Base-by-base conservation (phyloP, 306 rosid genomes). In the Rosa lucieae region DNA sequence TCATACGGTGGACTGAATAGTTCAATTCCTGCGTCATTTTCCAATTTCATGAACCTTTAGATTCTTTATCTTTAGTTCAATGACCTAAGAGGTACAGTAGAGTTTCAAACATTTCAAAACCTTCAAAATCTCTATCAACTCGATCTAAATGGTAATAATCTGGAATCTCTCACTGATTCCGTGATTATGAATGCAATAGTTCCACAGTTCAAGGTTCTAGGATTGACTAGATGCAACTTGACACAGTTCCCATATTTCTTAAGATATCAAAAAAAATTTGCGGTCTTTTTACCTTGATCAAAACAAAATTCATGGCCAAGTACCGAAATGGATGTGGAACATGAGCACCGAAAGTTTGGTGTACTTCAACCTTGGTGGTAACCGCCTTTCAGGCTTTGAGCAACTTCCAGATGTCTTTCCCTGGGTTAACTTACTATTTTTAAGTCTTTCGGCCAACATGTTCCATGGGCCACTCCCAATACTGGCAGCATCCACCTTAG, bases 21-120 rank as follows among this genome's bases (percentile, higher is more conserved):
- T 15, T 12, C 59, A 53, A 14, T 79, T 70, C 82, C 72, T 3
- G 6, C 2, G 0, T 59, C 82, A 3, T 11, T 79, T 10, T 79
- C 39, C 23, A 23, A 18, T 9, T 77, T 81, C 32, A 58, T 0
- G 1, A 48, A 76, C 3, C 58, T 70, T 12, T 1, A 61, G 6
- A 0, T 0, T 1, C 21, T 58, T 3, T 2, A 0, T 10, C 69
- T 74, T 1, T 0, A 0, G 5, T 0, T 0, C 0, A 83, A 74
- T 42, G 0, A 1, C 1, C 66, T 78, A 3, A 66, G 40, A 21
- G 79, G 72, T 0, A 39, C 2, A 0, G 6, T 67, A 0, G 4
- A 72, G 4, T 39, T 78, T 8, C 51, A 39, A 21, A 6, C 10
- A 40, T 67, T 77, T 46, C 70, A 6, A 10, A 67, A 46, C 5